These are phyloP conservation scores for Prunus padus DNA, from an alignment of 306 rosid species.

Conservation along the genomic window DNA sequence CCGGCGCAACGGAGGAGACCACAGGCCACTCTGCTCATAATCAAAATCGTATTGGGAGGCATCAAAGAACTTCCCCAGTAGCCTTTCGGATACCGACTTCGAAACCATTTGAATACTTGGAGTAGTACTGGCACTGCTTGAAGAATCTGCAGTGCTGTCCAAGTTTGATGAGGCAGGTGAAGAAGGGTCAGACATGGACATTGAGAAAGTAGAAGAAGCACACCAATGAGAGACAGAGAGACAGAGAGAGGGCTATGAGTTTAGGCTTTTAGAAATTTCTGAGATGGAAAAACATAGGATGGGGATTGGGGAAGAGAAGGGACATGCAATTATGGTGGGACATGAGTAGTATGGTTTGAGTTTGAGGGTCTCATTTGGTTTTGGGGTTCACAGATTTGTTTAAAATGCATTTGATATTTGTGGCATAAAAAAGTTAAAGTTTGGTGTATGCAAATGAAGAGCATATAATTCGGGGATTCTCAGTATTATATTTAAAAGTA, in stretches of 20 bases:
- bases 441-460: not conserved
- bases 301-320: not conserved
- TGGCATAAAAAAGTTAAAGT: not conserved
- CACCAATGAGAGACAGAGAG: not conserved
- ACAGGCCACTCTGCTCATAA: constrained; percentile 52
- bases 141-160: constrained; percentile 10
- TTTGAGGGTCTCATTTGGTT: not conserved
- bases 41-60: constrained; percentile 53
- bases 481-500: too few relatives aligned
- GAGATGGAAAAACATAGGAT: not conserved
- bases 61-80: constrained; percentile 60
- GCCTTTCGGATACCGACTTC: constrained; percentile 56
- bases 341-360: not conserved
- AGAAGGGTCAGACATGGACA: constrained; percentile 22
- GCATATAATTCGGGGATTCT: not conserved
- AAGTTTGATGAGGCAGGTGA: constrained; percentile 12
- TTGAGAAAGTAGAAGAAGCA: constrained; percentile 13
- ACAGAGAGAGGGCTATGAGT: not conserved
- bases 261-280: not conserved
- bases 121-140: not conserved
- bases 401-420: not conserved
- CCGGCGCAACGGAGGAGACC: constrained; percentile 57
- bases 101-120: constrained; percentile 49
- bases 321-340: constrained; percentile 13
- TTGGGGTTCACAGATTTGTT: not conserved